Percentiles rank a stretch among this genome's conserved stretches.
Evolutionary conservation across 2,329 filamentous ascomycete genomes (phyloP).

Genomic region (Talaromyces sp.): DNA sequence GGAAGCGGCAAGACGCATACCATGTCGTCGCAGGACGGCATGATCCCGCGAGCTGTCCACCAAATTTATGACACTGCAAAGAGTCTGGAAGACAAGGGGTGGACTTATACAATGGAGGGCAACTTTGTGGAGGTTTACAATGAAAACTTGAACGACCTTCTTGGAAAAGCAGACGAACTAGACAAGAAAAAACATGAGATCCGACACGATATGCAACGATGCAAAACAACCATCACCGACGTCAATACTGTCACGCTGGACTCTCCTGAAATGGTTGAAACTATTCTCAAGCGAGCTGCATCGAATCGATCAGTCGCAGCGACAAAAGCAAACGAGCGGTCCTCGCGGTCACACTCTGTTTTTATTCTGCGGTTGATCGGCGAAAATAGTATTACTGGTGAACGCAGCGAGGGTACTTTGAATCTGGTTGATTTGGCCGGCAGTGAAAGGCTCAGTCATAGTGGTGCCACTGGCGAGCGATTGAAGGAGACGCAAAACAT

Average conservation of each 20-base stretch:
- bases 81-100: conserved; percentile 80
- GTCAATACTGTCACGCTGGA: conserved; percentile 72
- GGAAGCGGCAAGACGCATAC: conserved; percentile 95
- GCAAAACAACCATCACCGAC: conserved; percentile 77
- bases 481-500: conserved; percentile 95
- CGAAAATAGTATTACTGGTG: conserved; percentile 67
- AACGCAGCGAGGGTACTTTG: conserved; percentile 84
- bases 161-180: conserved; percentile 65
- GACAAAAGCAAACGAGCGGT: conserved; percentile 95
- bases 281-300: conserved; percentile 73
- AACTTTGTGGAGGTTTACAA: conserved; percentile 98
- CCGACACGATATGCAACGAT: conserved; percentile 74
- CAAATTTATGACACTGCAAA: conserved; percentile 91
- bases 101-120: conserved; percentile 90
- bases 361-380: conserved; percentile 75
- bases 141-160: conserved; percentile 87
- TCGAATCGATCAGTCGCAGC: conserved; percentile 88
- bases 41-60: conserved; percentile 88
- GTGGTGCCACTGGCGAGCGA: conserved; percentile 76
- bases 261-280: conserved; percentile 72
- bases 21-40: conserved; percentile 86
- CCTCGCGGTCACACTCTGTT: conserved; percentile 89
- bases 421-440: conserved; percentile 95
- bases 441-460: conserved; percentile 84
- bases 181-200: conserved; percentile 84